Conservation (phyloP, 352 stramenopile species). For the Globisporangium paddicum region DNA sequence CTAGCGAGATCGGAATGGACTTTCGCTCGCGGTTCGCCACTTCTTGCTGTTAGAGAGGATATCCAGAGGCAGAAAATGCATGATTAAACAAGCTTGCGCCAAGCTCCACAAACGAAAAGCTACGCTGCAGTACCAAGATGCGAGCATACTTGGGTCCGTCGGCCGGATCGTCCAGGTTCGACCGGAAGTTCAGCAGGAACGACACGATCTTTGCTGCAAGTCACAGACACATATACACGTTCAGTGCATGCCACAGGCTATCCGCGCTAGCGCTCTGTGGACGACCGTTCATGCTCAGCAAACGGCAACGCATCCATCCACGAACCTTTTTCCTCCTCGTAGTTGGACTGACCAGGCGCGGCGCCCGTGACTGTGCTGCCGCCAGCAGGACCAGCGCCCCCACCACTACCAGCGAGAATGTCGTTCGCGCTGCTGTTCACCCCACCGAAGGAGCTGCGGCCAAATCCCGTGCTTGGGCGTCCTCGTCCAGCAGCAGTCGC, state of each 20-base stretch:
- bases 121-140: slow-evolving; percentile 58
- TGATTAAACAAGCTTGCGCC: no score
- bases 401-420: slow-evolving; percentile 4
- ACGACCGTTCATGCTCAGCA: neutral
- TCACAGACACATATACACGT: neutral
- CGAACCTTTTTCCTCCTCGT: slow-evolving; percentile 50
- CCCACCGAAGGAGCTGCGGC: slow-evolving; percentile 7
- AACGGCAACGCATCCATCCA: neutral
- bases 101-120: neutral
- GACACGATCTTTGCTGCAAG: slow-evolving; percentile 63
- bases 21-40: slow-evolving; percentile 83
- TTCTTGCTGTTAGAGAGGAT: slow-evolving; percentile 84
- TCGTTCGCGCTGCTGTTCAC: slow-evolving; percentile 11
- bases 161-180: slow-evolving; percentile 61
- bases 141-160: slow-evolving; percentile 70
- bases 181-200: slow-evolving; percentile 72
- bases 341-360: slow-evolving; percentile 27
- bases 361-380: neutral
- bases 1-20: slow-evolving; percentile 71
- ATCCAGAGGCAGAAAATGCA: no score
- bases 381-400: neutral
- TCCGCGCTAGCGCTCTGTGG: neutral
- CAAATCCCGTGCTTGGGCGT: slow-evolving; percentile 7
- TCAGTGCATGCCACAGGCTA: neutral
- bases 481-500: slow-evolving; percentile 2